Conservation (phyloP, 805 yeast genomes). For the Cyberlindnera amylophila region DNA sequence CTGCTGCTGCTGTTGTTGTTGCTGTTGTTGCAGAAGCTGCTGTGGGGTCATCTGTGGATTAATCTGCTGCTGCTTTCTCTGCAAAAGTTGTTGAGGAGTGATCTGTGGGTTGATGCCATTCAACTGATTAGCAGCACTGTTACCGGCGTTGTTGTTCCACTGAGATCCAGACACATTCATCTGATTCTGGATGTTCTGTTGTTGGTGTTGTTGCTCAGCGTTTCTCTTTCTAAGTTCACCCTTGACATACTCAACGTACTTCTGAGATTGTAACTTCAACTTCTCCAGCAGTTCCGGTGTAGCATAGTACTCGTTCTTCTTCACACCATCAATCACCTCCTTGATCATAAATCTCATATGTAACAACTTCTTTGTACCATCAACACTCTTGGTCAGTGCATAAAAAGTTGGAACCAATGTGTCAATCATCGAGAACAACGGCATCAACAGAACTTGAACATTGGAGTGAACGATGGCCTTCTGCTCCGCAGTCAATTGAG, state of each 20-base stretch:
- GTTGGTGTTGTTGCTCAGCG: conserved; percentile 31
- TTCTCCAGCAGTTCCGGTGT: conserved; percentile 69
- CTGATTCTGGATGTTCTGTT: conserved; percentile 17
- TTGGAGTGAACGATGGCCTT: conserved; percentile 56
- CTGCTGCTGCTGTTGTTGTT: conserved; percentile 15
- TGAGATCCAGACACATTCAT: conserved; percentile 4
- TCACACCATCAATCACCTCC: conserved; percentile 67
- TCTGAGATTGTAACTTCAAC: conserved; percentile 66
- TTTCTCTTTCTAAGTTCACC: conserved; percentile 46
- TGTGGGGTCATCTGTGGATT: conserved; percentile 17
- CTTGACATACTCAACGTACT: conserved; percentile 70
- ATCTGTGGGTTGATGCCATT: conserved; percentile 22
- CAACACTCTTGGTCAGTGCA: conserved; percentile 67
- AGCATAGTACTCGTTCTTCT: conserved; percentile 62
- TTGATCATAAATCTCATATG: conserved; percentile 78
- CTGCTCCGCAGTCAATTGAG: conserved; percentile 56
- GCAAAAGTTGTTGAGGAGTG: conserved; percentile 27
- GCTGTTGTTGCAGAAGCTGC: conserved; percentile 18
- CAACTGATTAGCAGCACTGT: conserved; percentile 8
- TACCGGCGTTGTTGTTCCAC: conserved; percentile 18
- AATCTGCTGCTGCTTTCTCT: conserved; percentile 18
- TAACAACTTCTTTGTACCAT: conserved; percentile 71
- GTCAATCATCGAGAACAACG: conserved; percentile 63
- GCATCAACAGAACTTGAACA: conserved; percentile 44
- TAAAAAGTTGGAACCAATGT: conserved; percentile 76